phyloP scores from a whole-genome alignment of 352 stramenopile genomes.

The Globisporangium ultimum region DNA sequence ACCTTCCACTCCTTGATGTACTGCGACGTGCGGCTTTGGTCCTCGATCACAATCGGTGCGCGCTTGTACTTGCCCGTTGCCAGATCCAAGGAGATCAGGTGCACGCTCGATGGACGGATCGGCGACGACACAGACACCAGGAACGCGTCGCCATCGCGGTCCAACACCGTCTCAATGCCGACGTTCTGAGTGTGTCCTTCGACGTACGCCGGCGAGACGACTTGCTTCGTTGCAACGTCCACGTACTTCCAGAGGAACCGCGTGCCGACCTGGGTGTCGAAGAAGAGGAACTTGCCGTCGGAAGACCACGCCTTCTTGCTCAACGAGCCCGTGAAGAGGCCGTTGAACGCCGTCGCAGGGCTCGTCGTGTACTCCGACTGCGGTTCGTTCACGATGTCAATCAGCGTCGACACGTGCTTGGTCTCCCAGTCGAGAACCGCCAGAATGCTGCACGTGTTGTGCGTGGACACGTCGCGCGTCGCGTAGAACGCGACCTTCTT shows the following conservation, averaged over 20 bases:
- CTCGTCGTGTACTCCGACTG: constrained; percentile 24
- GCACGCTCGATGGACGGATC: constrained; percentile 48
- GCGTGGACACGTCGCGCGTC: constrained; percentile 62
- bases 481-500: constrained; percentile 64
- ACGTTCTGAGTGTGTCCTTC: constrained; percentile 25
- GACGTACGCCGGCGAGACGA: constrained; percentile 54
- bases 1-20: constrained; percentile 65
- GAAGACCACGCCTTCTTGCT: constrained; percentile 48
- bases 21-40: constrained; percentile 30
- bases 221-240: constrained; percentile 38
- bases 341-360: constrained; percentile 59
- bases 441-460: constrained; percentile 74
- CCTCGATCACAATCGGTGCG: constrained; percentile 38
- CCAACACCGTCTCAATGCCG: constrained; percentile 51
- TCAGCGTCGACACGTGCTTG: constrained; percentile 53
- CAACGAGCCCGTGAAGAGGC: constrained; percentile 59
- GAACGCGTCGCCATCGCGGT: constrained; percentile 32
- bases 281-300: constrained; percentile 56
- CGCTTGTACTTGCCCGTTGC: constrained; percentile 33
- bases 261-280: constrained; percentile 66
- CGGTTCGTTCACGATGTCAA: constrained; percentile 62
- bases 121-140: constrained; percentile 62
- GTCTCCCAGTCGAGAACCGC: constrained; percentile 60
- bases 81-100: constrained; percentile 45
- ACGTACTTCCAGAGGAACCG: constrained; percentile 71